These are phyloP conservation scores for Alisma plantagoaquatica DNA, from an alignment of 106 monocot species.

Conservation along the genomic window DNA sequence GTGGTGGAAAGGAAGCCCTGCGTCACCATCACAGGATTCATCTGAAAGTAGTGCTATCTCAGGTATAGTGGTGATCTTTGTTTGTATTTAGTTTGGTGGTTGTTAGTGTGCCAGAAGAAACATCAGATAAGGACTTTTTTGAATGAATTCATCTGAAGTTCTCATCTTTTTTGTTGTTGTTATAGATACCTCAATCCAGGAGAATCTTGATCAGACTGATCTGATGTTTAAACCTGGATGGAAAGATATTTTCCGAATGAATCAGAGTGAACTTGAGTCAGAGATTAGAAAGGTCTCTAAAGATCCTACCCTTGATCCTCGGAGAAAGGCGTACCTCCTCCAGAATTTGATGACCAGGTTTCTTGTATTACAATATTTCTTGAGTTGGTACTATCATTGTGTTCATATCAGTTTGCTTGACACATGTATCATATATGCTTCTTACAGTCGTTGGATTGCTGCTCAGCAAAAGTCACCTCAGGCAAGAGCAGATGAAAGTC, in stretches of 20 bases:
- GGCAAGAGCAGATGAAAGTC: constrained; percentile 21
- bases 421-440: neutral
- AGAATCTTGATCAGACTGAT: constrained; percentile 59
- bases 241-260: constrained; percentile 99
- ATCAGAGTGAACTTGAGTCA: constrained; percentile 90
- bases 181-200: constrained; percentile 53
- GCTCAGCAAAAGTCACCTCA: constrained; percentile 87
- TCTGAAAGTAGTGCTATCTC: constrained; percentile 15
- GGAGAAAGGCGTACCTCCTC: constrained; percentile 93
- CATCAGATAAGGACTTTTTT: no score
- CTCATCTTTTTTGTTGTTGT: neutral
- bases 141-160: no score
- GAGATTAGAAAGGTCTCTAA: constrained; percentile 91
- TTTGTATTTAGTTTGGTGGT: no score
- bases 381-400: no score
- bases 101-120: no score
- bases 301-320: constrained; percentile 90
- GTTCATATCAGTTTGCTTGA: neutral
- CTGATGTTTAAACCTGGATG: constrained; percentile 95
- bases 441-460: constrained; percentile 91
- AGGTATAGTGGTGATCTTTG: no score
- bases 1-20: constrained; percentile 77
- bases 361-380: neutral
- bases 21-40: constrained; percentile 25
- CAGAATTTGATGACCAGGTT: constrained; percentile 99